Evolutionary conservation across 2,329 filamentous ascomycete genomes (phyloP).

Genomic region (Penicillium sp.): DNA sequence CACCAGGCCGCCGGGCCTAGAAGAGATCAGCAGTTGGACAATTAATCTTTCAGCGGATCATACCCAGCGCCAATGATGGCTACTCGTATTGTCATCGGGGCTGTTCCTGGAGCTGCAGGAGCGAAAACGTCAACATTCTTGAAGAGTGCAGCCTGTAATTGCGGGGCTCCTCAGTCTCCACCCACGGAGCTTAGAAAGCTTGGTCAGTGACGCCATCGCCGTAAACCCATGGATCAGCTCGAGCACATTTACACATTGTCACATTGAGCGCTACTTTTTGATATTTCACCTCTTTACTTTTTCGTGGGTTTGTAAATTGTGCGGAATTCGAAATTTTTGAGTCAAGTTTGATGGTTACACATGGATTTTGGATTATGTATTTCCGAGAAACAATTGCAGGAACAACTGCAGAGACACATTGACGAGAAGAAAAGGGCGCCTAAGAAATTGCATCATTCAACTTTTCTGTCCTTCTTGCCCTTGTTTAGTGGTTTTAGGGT

Average conservation of each 20-base stretch:
- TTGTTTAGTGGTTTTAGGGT: too few relatives aligned
- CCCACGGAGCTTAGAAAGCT: background rate
- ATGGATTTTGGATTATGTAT: too few relatives aligned
- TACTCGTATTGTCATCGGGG: constrained; percentile 7
- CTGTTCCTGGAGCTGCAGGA: background rate
- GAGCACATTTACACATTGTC: background rate
- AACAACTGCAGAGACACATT: too few relatives aligned
- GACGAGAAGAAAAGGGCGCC: too few relatives aligned
- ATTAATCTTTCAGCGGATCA: too few relatives aligned
- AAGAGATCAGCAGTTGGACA: background rate
- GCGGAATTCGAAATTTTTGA: too few relatives aligned
- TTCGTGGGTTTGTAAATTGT: too few relatives aligned
- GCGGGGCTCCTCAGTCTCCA: background rate
- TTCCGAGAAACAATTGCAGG: too few relatives aligned
- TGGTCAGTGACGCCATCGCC: background rate
- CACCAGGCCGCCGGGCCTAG: constrained; percentile 10
- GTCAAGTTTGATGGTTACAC: too few relatives aligned
- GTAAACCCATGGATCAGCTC: background rate
- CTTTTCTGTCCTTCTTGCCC: too few relatives aligned
- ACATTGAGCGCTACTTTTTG: background rate
- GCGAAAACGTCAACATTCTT: background rate
- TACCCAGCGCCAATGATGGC: constrained; percentile 13
- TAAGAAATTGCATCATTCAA: too few relatives aligned
- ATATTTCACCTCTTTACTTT: too few relatives aligned
- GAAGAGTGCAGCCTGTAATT: background rate